phyloP scores from a whole-genome alignment of 2,329 filamentous ascomycete genomes.

The Xylaria sp. region DNA sequence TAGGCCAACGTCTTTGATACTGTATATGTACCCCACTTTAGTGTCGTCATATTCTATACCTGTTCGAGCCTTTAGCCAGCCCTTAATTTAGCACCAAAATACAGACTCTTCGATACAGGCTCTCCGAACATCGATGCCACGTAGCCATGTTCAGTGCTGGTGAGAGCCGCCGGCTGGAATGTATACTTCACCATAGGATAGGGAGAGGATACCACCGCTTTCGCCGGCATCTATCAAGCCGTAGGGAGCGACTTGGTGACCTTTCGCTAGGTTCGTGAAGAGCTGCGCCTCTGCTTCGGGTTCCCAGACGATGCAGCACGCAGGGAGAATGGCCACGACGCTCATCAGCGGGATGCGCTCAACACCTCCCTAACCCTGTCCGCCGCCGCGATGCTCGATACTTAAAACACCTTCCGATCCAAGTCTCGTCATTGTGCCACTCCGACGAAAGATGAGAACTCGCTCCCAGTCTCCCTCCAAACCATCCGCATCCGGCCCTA shows the following conservation, averaged over 20 bases:
- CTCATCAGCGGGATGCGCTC: constrained; percentile 7
- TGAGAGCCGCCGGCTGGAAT: constrained; percentile 19
- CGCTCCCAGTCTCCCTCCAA: constrained; percentile 13
- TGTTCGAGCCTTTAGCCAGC: neutral
- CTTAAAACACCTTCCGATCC: constrained; percentile 13
- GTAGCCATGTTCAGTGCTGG: constrained; percentile 7
- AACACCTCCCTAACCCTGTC: constrained; percentile 18
- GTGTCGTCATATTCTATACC: neutral
- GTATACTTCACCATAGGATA: constrained; percentile 19
- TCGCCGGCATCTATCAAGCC: constrained; percentile 17
- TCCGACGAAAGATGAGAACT: neutral
- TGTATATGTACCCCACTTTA: neutral
- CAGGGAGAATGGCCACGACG: neutral
- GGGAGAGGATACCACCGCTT: neutral
- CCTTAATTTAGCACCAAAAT: neutral
- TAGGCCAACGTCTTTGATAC: neutral
- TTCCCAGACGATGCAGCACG: neutral
- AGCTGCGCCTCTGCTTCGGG: constrained; percentile 26
- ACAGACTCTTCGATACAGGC: neutral
- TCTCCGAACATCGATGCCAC: neutral
- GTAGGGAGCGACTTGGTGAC: constrained; percentile 8
- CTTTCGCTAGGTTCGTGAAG: constrained; percentile 23
- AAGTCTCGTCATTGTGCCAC: constrained; percentile 3
- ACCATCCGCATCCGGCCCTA: constrained; percentile 18
- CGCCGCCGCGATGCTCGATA: constrained; percentile 5